Conservation (phyloP, 495 filamentous ascomycete species). For the Xanthoparmelia taractica region DNA sequence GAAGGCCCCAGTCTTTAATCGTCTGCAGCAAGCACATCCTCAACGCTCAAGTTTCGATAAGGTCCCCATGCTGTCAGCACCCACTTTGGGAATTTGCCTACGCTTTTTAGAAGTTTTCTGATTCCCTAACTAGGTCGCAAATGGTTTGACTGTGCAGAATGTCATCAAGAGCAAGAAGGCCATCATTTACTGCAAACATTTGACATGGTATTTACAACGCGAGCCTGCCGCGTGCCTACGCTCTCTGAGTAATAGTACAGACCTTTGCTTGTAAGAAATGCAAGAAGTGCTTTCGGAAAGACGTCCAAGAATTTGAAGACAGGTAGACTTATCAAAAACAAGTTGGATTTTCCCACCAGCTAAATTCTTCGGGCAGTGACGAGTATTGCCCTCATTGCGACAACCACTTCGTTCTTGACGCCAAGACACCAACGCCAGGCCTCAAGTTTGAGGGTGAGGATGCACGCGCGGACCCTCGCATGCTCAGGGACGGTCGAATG, state of each 20-base stretch:
- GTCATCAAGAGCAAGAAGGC: constrained; percentile 71
- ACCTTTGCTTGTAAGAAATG: constrained; percentile 96
- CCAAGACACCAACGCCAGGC: constrained; percentile 67
- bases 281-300: constrained; percentile 94
- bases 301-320: constrained; percentile 84
- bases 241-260: constrained; percentile 25
- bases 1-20: neutral
- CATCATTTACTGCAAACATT: constrained; percentile 67
- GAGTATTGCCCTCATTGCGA: constrained; percentile 99
- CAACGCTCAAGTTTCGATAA: constrained; percentile 95
- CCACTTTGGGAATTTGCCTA: neutral
- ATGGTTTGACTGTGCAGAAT: constrained; percentile 98
- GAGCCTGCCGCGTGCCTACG: neutral
- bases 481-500: constrained; percentile 89
- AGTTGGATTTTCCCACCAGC: neutral
- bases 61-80: constrained; percentile 82
- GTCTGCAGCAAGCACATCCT: constrained; percentile 79
- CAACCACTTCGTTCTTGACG: constrained; percentile 93
- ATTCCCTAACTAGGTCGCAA: constrained; percentile 57
- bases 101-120: constrained; percentile 1
- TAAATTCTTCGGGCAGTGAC: constrained; percentile 51
- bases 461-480: constrained; percentile 70
- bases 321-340: constrained; percentile 37
- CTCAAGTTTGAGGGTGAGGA: constrained; percentile 87
- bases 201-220: constrained; percentile 61